Evolutionary conservation across 2,329 filamentous ascomycete genomes (phyloP), one percentile per base, ranked within the genome.

Genomic region (Cucurbitaria berberidis): DNA sequence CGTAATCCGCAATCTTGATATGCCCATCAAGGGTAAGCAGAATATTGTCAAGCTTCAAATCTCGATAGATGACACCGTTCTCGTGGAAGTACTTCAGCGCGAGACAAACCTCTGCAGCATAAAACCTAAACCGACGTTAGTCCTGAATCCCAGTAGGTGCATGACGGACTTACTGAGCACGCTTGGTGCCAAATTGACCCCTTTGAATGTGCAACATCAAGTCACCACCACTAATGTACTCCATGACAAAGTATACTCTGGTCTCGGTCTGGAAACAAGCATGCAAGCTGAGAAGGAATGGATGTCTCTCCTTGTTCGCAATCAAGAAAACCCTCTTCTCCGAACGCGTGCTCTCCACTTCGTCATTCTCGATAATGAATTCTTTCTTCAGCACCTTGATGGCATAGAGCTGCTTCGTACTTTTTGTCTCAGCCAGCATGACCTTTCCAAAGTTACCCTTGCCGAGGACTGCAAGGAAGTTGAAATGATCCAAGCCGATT

Each of bases 361-460:
- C 95, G 72, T 99, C 95, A 62, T 99, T 96, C 74, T 99, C 96
- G 58, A 99, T 99, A 72, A 99, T 99, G 75, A 99, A 99, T 76
- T 99, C 95, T 80, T 99, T 99, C 84, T 99, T 99, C 65, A 99
- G 80, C 32, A 99, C 95, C 78, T 99, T 99, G 77, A 99, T 99
- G 51, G 95, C 95, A 74, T 98, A 99, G 7, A 99, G 82, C 75
- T 93, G 90, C 76, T 93, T 91, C 9, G 90, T 87, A 49, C 87
- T 87, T 82, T 99, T 99, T 1, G 95, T 96, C 78, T 99, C 96
- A 2, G 95, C 95, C 75, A 99, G 81, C 95, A 99, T 99, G 78
- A 99, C 95, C 78, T 99, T 99, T 76, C 95, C 95, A 73, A 99
- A 99, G 78, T 99, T 99, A 80, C 95, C 95, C 78, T 99, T 99